Evolutionary conservation across 2,329 filamentous ascomycete genomes (phyloP).

Genomic region (Ophiostoma populinum): DNA sequence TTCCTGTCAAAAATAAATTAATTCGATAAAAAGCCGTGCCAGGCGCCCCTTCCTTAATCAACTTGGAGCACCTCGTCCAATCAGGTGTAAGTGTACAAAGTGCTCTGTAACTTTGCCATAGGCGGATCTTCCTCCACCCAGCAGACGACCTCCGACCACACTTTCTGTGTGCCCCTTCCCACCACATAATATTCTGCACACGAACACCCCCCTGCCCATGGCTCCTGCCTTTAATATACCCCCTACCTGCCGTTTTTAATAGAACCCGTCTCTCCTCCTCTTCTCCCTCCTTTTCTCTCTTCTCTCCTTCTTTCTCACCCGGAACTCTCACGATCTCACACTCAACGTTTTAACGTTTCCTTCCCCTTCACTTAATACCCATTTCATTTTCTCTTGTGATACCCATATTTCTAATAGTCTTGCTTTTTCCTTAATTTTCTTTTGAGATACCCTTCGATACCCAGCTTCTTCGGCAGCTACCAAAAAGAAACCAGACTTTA

Average conservation of each 20-base stretch:
- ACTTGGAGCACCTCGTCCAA: slow-evolving; percentile 4
- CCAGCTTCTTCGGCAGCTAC: too few species aligned
- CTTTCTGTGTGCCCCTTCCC: slow-evolving; percentile 4
- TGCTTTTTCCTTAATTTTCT: slow-evolving; percentile 15
- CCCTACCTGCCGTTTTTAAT: slow-evolving; percentile 8
- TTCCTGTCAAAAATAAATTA: background rate
- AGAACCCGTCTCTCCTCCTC: slow-evolving; percentile 9
- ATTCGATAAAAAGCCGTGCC: slow-evolving; percentile 1
- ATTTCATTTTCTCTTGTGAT: slow-evolving; percentile 17
- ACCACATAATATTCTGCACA: slow-evolving; percentile 1
- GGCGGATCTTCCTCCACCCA: slow-evolving; percentile 7
- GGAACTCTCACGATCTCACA: slow-evolving; percentile 3
- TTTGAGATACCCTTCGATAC: slow-evolving; percentile 14
- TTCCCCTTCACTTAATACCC: slow-evolving; percentile 11
- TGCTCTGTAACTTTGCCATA: slow-evolving; percentile 3
- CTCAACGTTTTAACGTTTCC: slow-evolving; percentile 12
- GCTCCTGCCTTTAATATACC: slow-evolving; percentile 11
- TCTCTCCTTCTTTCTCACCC: slow-evolving; percentile 7
- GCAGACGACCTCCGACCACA: slow-evolving; percentile 5
- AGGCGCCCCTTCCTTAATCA: slow-evolving; percentile 6
- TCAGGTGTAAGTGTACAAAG: slow-evolving; percentile 8
- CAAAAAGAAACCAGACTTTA: slow-evolving; percentile 1
- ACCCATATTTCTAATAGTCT: slow-evolving; percentile 14
- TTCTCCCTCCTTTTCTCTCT: slow-evolving; percentile 9
- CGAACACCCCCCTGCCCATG: slow-evolving; percentile 1